Evolutionary conservation across 2,329 filamentous ascomycete genomes (phyloP).

Genomic region (Epichloe glyceriae): DNA sequence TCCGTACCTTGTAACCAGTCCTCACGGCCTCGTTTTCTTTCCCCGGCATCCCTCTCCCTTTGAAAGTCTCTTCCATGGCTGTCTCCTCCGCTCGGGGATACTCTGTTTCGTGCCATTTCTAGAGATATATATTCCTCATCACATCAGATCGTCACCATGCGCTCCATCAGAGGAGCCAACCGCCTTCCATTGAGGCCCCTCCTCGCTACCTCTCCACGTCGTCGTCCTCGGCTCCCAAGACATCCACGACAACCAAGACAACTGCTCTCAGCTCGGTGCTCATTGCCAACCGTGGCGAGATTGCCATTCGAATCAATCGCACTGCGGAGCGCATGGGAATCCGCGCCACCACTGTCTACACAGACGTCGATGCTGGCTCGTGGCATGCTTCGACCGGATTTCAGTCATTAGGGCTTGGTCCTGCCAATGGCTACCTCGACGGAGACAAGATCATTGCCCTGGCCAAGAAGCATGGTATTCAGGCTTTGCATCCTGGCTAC

Average conservation of each 20-base stretch:
- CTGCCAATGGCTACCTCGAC: constrained; percentile 79
- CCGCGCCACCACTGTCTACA: constrained; percentile 87
- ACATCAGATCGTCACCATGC: constrained; percentile 27
- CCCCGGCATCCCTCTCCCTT: not conserved
- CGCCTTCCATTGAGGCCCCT: constrained; percentile 33
- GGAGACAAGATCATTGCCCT: constrained; percentile 83
- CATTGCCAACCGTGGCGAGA: constrained; percentile 95
- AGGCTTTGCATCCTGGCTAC: constrained; percentile 91
- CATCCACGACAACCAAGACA: constrained; percentile 25
- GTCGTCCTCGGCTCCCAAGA: constrained; percentile 18
- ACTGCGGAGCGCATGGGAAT: constrained; percentile 85
- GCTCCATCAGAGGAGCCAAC: constrained; percentile 40
- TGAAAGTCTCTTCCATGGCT: not conserved
- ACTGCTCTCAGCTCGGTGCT: constrained; percentile 64
- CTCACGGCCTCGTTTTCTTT: not conserved
- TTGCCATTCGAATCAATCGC: constrained; percentile 80
- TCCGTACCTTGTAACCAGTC: no score
- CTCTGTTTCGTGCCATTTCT: constrained; percentile 5
- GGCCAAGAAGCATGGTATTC: constrained; percentile 73
- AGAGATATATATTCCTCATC: not conserved
- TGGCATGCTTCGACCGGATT: constrained; percentile 83
- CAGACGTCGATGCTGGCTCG: constrained; percentile 72
- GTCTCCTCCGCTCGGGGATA: constrained; percentile 1
- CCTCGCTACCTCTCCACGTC: constrained; percentile 23
- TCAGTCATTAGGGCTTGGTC: constrained; percentile 71